Conservation (phyloP, 148 eudicot species). For the Fagopyrum tataricum region DNA sequence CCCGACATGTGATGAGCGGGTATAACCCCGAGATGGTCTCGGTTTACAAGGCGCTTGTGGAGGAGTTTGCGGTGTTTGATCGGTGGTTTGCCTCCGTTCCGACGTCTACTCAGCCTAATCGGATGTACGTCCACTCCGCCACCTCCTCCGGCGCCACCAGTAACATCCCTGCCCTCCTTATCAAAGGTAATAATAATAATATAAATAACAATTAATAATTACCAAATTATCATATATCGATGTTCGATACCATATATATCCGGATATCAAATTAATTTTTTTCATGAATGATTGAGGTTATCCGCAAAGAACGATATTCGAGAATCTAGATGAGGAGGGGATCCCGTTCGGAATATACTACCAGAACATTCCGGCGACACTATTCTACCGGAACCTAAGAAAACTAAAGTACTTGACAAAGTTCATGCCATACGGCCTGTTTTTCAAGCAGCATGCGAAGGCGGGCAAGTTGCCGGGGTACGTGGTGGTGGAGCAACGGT, state of each 20-base stretch:
- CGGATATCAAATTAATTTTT: background rate
- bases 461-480: slow-evolving; percentile 60
- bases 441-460: slow-evolving; percentile 53
- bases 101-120: slow-evolving; percentile 78
- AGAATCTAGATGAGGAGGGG: slow-evolving; percentile 47
- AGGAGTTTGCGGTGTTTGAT: slow-evolving; percentile 78
- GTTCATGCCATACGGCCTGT: slow-evolving; percentile 37
- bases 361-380: slow-evolving; percentile 70
- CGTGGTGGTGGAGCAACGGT: slow-evolving; percentile 67
- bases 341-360: slow-evolving; percentile 56
- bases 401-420: slow-evolving; percentile 55
- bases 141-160: slow-evolving; percentile 81
- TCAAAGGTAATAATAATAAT: slow-evolving; percentile 30
- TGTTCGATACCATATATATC: too few relatives aligned
- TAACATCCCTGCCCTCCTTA: slow-evolving; percentile 49
- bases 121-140: slow-evolving; percentile 74
- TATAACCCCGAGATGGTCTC: slow-evolving; percentile 47
- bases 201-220: too few relatives aligned
- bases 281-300: slow-evolving; percentile 40
- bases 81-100: slow-evolving; percentile 90
- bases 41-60: slow-evolving; percentile 49
- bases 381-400: slow-evolving; percentile 56
- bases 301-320: slow-evolving; percentile 79
- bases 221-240: background rate
- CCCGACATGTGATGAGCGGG: slow-evolving; percentile 71